These are phyloP conservation scores for Aspergillus aculeatinus DNA, from an alignment of 2,329 filamentous ascomycete species.

Conservation along the genomic window DNA sequence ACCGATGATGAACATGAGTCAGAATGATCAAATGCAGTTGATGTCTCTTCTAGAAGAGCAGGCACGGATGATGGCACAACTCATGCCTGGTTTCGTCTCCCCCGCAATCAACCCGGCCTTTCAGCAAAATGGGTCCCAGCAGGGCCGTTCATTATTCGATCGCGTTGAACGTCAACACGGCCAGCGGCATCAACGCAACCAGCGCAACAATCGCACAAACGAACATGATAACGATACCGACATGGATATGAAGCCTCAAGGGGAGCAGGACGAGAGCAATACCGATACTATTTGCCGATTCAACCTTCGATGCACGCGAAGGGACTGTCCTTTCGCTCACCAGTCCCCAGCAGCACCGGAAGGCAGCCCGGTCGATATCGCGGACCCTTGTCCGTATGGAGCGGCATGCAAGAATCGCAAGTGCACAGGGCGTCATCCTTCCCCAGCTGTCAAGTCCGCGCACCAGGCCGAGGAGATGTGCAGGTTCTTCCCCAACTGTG, in stretches of 20 bases:
- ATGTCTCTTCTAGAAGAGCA: slow-evolving; percentile 82
- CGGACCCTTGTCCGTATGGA: slow-evolving; percentile 78
- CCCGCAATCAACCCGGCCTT: slow-evolving; percentile 56
- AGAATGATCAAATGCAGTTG: slow-evolving; percentile 70
- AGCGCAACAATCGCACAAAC: slow-evolving; percentile 29
- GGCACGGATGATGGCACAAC: slow-evolving; percentile 78
- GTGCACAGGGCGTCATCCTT: slow-evolving; percentile 88
- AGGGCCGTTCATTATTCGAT: slow-evolving; percentile 69
- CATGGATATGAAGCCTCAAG: slow-evolving; percentile 42
- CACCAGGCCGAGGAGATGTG: slow-evolving; percentile 84
- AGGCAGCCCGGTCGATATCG: slow-evolving; percentile 72
- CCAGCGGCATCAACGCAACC: slow-evolving; percentile 55
- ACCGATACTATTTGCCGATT: slow-evolving; percentile 77
- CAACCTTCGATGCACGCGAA: slow-evolving; percentile 84
- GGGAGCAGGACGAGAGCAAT: slow-evolving; percentile 54
- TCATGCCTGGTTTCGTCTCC: slow-evolving; percentile 57
- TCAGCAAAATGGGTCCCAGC: slow-evolving; percentile 46
- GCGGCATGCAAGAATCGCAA: slow-evolving; percentile 95
- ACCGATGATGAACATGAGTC: slow-evolving; percentile 55
- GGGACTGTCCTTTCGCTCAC: slow-evolving; percentile 88
- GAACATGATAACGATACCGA: slow-evolving; percentile 31
- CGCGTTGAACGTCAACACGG: slow-evolving; percentile 56
- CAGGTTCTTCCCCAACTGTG: slow-evolving; percentile 88
- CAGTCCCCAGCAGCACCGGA: slow-evolving; percentile 87
- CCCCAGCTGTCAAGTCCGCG: slow-evolving; percentile 74